Conservation (phyloP, 345 rosid genomes). For the Lenwebbia sp. region DNA sequence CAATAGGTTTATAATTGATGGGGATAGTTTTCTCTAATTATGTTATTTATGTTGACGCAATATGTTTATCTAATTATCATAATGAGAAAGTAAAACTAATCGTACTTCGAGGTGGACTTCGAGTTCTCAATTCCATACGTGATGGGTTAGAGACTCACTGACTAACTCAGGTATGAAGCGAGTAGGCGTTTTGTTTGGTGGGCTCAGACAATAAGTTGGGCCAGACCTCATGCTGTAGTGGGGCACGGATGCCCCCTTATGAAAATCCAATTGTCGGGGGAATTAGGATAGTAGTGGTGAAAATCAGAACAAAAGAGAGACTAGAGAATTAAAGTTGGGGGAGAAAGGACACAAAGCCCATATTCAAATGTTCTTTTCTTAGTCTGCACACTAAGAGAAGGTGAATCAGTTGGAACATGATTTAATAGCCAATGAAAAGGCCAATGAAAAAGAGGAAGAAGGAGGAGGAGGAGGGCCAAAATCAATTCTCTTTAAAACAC, state of each 20-base stretch:
- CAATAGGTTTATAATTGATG: not conserved
- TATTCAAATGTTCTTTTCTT: not conserved
- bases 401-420: not conserved
- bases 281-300: not conserved
- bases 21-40: accelerated
- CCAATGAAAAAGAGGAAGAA: not conserved
- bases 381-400: not conserved
- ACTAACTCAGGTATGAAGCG: no score
- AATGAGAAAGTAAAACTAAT: not conserved
- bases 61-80: not conserved
- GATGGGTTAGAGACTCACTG: not conserved
- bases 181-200: no score
- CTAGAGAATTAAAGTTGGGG: not conserved
- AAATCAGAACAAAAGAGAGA: not conserved
- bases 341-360: not conserved
- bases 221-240: no score
- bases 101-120: not conserved
- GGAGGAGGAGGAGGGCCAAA: not conserved
- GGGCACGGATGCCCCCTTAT: not conserved
- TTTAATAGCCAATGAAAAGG: not conserved
- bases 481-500: not conserved
- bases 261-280: not conserved
- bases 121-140: not conserved
- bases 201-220: no score
- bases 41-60: not conserved